Evolutionary conservation across 306 rosid genomes (phyloP).

Genomic region (Psophocarpus tetragonolobus): DNA sequence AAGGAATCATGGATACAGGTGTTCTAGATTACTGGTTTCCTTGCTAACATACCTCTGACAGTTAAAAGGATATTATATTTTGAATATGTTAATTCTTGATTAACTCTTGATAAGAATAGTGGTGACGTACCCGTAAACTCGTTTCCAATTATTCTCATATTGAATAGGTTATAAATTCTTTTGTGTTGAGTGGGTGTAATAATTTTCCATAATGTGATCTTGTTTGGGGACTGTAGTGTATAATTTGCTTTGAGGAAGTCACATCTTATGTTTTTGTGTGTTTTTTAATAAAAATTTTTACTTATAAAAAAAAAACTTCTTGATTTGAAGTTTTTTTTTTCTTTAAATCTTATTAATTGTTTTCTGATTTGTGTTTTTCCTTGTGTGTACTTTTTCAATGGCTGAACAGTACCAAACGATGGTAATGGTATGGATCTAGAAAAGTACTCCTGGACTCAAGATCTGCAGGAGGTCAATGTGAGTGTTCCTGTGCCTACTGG

Average conservation of each 20-base stretch:
- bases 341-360: background rate
- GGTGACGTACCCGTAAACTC: no score
- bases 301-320: no score
- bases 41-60: background rate
- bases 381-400: background rate
- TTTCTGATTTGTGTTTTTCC: no score
- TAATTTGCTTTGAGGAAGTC: no score
- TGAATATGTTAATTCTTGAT: background rate
- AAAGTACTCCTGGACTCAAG: constrained; percentile 85
- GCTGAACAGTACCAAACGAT: constrained; percentile 63
- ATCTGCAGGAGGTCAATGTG: constrained; percentile 72
- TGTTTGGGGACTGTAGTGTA: no score
- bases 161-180: no score
- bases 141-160: no score
- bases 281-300: no score
- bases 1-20: background rate
- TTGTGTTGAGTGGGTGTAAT: no score
- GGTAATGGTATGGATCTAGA: constrained; percentile 94
- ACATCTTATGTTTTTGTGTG: no score
- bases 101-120: no score
- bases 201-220: no score
- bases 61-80: background rate
- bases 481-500: constrained; percentile 76
- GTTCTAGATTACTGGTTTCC: background rate
- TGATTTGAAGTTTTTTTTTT: background rate